Percentiles rank a stretch among this genome's conserved stretches.
phyloP scores from a whole-genome alignment of 148 eudicot genomes.

The Camellia sinensis region DNA sequence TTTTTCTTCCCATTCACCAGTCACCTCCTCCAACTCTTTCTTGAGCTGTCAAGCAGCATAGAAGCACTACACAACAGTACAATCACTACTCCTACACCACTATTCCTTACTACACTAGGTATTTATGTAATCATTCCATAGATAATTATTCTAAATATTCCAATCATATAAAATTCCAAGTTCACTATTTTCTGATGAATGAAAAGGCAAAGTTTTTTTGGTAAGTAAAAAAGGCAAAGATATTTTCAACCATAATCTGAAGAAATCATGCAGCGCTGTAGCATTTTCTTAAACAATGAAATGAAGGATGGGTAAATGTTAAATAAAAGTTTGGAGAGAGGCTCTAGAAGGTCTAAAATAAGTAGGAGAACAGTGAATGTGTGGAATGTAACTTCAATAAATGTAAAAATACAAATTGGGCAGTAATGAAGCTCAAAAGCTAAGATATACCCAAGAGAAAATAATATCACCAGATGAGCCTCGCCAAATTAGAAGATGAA shows the following conservation, averaged over 20 bases:
- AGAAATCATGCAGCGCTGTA: not conserved
- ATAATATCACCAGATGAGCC: not conserved
- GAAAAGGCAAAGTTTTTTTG: too few relatives aligned
- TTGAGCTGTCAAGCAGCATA: not conserved
- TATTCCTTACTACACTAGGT: not conserved
- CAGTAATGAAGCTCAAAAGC: not conserved
- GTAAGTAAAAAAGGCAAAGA: not conserved
- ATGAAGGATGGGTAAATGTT: not conserved
- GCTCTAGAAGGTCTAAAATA: not conserved
- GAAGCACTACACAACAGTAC: not conserved
- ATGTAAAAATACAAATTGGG: not conserved
- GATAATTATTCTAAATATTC: not conserved
- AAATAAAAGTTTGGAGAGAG: not conserved
- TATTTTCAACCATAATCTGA: not conserved
- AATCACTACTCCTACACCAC: not conserved
- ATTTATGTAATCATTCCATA: not conserved
- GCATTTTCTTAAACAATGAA: not conserved
- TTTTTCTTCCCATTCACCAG: constrained; percentile 9
- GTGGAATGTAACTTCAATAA: not conserved
- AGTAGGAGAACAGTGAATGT: not conserved
- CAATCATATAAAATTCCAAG: not conserved
- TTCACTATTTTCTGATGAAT: not conserved
- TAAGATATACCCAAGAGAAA: not conserved
- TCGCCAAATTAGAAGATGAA: not conserved
- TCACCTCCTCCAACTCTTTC: not conserved